Conservation (phyloP, 75 land plant genomes). For the Pinus tabuliformis region DNA sequence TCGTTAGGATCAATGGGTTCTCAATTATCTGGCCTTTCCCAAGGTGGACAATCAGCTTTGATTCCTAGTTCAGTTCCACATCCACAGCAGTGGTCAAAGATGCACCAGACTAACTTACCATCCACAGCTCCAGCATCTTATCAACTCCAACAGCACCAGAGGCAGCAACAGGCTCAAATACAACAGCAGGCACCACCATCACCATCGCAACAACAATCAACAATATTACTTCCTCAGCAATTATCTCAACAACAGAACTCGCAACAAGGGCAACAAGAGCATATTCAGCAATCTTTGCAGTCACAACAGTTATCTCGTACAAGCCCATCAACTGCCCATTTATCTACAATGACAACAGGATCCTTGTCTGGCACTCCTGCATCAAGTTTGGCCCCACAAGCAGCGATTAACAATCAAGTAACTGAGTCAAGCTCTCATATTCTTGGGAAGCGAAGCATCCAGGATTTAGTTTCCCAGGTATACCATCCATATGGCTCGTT, state of each 20-base stretch:
- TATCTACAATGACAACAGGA: conserved; percentile 45
- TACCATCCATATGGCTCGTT: neutral
- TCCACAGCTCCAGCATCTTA: conserved; percentile 34
- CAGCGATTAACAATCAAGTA: conserved; percentile 56
- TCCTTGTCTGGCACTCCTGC: conserved; percentile 42
- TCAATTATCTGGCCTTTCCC: conserved; percentile 41
- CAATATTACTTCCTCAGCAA: conserved; percentile 26
- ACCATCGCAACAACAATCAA: conserved; percentile 27
- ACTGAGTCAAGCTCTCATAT: conserved; percentile 58
- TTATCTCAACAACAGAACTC: conserved; percentile 26
- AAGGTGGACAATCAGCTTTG: conserved; percentile 38
- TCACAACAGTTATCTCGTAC: conserved; percentile 33
- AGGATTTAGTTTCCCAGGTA: conserved; percentile 87
- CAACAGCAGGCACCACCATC: conserved; percentile 42
- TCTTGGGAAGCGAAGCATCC: conserved; percentile 84
- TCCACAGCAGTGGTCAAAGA: conserved; percentile 50
- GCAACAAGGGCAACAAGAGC: conserved; percentile 18
- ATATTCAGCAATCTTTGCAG: conserved; percentile 20
- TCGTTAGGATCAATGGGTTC: conserved; percentile 39
- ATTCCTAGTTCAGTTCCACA: conserved; percentile 26
- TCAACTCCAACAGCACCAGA: conserved; percentile 40
- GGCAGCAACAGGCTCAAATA: conserved; percentile 19
- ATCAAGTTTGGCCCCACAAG: conserved; percentile 40
- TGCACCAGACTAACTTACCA: conserved; percentile 27
- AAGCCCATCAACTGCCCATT: conserved; percentile 30